Conservation (phyloP, 345 rosid genomes). For the Gynandropsis gynandra region DNA sequence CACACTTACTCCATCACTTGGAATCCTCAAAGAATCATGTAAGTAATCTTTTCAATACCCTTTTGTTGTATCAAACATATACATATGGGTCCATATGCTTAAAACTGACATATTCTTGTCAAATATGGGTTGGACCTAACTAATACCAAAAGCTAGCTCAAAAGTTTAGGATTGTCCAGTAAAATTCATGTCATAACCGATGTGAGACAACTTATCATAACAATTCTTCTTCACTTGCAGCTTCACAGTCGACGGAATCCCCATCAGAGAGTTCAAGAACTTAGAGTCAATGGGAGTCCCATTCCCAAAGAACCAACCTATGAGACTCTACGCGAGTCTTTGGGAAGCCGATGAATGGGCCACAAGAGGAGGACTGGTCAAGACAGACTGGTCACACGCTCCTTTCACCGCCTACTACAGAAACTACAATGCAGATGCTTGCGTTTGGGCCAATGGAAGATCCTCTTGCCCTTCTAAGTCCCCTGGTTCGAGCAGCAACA, state of each 20-base stretch:
- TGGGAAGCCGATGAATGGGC: conserved; percentile 72
- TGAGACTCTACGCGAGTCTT: conserved; percentile 45
- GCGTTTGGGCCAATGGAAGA: conserved; percentile 29
- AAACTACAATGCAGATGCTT: conserved; percentile 42
- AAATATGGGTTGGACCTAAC: background rate
- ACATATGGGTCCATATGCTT: background rate
- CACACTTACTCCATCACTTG: conserved; percentile 30
- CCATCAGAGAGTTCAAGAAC: conserved; percentile 54
- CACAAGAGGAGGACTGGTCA: conserved; percentile 53
- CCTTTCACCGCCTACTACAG: conserved; percentile 57
- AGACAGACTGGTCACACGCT: conserved; percentile 61
- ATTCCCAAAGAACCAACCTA: conserved; percentile 44
- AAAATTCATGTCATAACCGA: too few relatives aligned
- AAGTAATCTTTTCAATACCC: conserved; percentile 3
- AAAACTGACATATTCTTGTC: too few relatives aligned
- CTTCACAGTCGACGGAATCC: conserved; percentile 46
- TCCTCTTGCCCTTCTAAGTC: conserved; percentile 19
- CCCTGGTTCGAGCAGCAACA: background rate
- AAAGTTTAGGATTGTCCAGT: too few relatives aligned
- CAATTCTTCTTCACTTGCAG: conserved; percentile 23
- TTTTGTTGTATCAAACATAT: background rate
- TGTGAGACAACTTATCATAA: too few relatives aligned
- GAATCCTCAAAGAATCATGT: conserved; percentile 31
- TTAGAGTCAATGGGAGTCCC: conserved; percentile 37
- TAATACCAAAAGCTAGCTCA: too few relatives aligned